Evolutionary conservation across 441 rosid genomes (phyloP).

Genomic region (Croton setiger): DNA sequence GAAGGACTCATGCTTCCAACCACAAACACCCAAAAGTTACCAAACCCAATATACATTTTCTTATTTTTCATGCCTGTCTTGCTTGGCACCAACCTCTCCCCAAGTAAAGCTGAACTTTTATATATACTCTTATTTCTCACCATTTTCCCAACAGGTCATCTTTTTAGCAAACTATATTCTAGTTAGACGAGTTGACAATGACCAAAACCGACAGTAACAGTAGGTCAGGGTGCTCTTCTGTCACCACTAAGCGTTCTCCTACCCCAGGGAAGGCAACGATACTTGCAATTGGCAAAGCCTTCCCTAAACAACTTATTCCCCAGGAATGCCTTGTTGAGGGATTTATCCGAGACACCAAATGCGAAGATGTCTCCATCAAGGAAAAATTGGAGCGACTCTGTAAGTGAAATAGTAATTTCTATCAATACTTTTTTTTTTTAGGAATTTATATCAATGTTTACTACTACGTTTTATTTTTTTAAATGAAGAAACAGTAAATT

Average conservation of each 20-base stretch:
- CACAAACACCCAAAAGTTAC: constrained; percentile 36
- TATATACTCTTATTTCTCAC: constrained; percentile 36
- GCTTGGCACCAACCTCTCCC: constrained; percentile 54
- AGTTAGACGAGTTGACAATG: constrained; percentile 35
- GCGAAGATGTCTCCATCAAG: constrained; percentile 63
- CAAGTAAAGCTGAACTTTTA: constrained; percentile 35
- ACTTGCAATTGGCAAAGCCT: constrained; percentile 88
- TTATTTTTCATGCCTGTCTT: constrained; percentile 44
- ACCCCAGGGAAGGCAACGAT: constrained; percentile 74
- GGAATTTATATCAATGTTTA: not conserved
- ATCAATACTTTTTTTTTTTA: too few relatives aligned
- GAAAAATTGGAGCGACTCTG: constrained; percentile 83
- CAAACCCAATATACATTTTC: constrained; percentile 30
- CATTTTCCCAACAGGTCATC: constrained; percentile 16
- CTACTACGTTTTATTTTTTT: not conserved
- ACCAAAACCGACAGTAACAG: constrained; percentile 31
- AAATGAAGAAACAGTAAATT: not conserved
- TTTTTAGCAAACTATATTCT: constrained; percentile 16
- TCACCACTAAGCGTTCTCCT: constrained; percentile 38
- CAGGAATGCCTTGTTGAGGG: constrained; percentile 90
- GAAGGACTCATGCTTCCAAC: constrained; percentile 35
- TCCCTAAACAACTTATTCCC: constrained; percentile 74
- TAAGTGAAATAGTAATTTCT: constrained; percentile 33
- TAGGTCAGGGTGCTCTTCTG: constrained; percentile 22
- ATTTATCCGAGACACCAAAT: constrained; percentile 76